Conservation (phyloP, 2,329 filamentous ascomycete species). For the Alternaria sp. region DNA sequence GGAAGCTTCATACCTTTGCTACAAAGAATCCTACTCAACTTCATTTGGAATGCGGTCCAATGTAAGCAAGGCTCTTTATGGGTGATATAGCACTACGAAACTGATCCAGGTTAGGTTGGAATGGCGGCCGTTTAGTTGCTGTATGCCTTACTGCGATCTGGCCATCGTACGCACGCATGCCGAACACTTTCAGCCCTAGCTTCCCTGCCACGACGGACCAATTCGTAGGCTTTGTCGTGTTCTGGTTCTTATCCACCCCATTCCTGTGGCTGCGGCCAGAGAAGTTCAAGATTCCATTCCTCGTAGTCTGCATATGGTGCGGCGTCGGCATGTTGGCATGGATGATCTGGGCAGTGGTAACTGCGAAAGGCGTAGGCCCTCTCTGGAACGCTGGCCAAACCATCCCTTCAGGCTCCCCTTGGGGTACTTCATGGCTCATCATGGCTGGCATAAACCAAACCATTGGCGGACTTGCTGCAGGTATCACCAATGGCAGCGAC, state of each 20-base stretch:
- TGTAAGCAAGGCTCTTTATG: constrained; percentile 44
- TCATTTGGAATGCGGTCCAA: constrained; percentile 62
- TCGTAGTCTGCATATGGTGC: constrained; percentile 56
- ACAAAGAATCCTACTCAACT: constrained; percentile 60
- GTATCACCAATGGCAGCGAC: constrained; percentile 56
- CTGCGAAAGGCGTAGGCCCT: constrained; percentile 56
- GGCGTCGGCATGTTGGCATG: constrained; percentile 56
- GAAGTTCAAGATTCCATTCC: constrained; percentile 60
- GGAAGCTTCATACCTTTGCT: constrained; percentile 60
- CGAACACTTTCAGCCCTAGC: constrained; percentile 43
- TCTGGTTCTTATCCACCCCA: constrained; percentile 51
- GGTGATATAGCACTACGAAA: neutral
- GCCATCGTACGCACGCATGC: constrained; percentile 48
- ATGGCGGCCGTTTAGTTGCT: constrained; percentile 44
- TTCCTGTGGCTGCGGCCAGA: constrained; percentile 62
- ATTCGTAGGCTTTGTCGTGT: constrained; percentile 48
- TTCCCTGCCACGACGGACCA: constrained; percentile 50
- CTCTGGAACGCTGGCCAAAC: constrained; percentile 53
- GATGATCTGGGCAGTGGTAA: constrained; percentile 60
- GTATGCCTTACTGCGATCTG: constrained; percentile 50
- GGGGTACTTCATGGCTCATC: constrained; percentile 57
- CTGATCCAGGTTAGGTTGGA: constrained; percentile 39
- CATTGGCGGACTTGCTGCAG: constrained; percentile 53
- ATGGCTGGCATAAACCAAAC: constrained; percentile 58
- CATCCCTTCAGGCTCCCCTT: constrained; percentile 48